Conservation (phyloP, 2,329 filamentous ascomycete genomes). For the Iodosphaeria phyllophila region DNA sequence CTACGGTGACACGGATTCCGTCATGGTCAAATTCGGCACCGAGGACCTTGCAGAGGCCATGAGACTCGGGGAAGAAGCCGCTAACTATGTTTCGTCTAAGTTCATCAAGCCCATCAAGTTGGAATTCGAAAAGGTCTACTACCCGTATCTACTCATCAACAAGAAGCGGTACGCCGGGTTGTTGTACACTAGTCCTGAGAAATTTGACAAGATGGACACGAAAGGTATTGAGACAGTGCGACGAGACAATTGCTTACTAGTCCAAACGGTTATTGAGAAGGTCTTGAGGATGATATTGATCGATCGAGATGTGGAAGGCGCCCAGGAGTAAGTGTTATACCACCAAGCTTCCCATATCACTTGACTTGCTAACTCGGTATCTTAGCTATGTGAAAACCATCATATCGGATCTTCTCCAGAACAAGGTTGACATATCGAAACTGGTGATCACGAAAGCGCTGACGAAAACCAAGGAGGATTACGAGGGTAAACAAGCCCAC, state of each 20-base stretch:
- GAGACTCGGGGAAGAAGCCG: slow-evolving; percentile 88
- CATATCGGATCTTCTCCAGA: slow-evolving; percentile 87
- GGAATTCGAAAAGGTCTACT: slow-evolving; percentile 99
- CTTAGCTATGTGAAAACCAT: slow-evolving; percentile 84
- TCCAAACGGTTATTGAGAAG: slow-evolving; percentile 95
- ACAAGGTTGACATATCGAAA: slow-evolving; percentile 98
- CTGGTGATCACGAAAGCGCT: slow-evolving; percentile 97
- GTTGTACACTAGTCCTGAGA: slow-evolving; percentile 87
- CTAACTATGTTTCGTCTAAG: slow-evolving; percentile 72
- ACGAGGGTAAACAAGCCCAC: slow-evolving; percentile 85
- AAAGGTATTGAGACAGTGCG: slow-evolving; percentile 98
- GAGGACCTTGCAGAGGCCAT: slow-evolving; percentile 75
- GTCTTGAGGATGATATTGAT: slow-evolving; percentile 91
- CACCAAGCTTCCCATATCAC: slow-evolving; percentile 1
- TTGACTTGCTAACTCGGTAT: slow-evolving; percentile 15
- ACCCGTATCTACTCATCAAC: slow-evolving; percentile 95
- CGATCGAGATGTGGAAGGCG: slow-evolving; percentile 73
- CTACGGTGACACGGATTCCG: slow-evolving; percentile 96
- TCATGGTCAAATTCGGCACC: slow-evolving; percentile 98
- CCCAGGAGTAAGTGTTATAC: slow-evolving; percentile 59
- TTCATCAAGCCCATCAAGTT: slow-evolving; percentile 96
- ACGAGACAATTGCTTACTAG: slow-evolving; percentile 85
- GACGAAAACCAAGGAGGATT: slow-evolving; percentile 75
- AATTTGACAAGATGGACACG: slow-evolving; percentile 99
- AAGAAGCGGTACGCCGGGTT: slow-evolving; percentile 98